Evolutionary conservation across 2,329 filamentous ascomycete species (phyloP), one percentile per base, ranked within the genome.

Genomic region (Alternaria sp.): DNA sequence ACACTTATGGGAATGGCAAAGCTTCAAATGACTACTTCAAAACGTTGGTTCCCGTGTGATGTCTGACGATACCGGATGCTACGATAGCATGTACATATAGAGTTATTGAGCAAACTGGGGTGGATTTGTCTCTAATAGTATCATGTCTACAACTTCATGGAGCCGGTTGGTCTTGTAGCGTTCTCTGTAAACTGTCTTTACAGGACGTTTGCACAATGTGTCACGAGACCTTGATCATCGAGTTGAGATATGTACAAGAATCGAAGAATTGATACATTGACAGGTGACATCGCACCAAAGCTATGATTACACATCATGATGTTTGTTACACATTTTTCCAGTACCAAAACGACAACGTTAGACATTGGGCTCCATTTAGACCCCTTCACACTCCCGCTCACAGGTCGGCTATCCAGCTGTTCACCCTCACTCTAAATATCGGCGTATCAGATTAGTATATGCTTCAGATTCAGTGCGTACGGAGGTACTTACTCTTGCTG

Each of bases 401-500:
- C 12, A 14, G 14, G 14, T 36, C 32, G 14, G 5, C 2, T 5
- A 36, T 16, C 9, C 8, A 30, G 28, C 28, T 12, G 4, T 30
- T 30, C 28, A 11, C 4, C 28, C 4, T 30, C 28, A 30, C 28
- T 30, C 28, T 30, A 2, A 30, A 30, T 11, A 30, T 30, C 11
- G 9, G 28, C 28, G 11, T 11, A 11, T 1, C 5, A 30, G 11
- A 30, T 39, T 4, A 39, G 39, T 14, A 20, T 22, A 11, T 22
- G 5, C 4, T 12, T 22, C n/a, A 41, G 14, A 36, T 12, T 14
- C 32, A 36, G 0, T 39, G 2, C 11, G 22, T 9, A 24, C 0
- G 20, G 7, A 1, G 6, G 7, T 7, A 4, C 16, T 26, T 59
- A 72, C 70, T 70, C 24, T 61, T 71, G 1, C 65, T 72, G 1